Conservation (phyloP, 192 early-diverging fungal genomes). For the Coemansia sp. region DNA sequence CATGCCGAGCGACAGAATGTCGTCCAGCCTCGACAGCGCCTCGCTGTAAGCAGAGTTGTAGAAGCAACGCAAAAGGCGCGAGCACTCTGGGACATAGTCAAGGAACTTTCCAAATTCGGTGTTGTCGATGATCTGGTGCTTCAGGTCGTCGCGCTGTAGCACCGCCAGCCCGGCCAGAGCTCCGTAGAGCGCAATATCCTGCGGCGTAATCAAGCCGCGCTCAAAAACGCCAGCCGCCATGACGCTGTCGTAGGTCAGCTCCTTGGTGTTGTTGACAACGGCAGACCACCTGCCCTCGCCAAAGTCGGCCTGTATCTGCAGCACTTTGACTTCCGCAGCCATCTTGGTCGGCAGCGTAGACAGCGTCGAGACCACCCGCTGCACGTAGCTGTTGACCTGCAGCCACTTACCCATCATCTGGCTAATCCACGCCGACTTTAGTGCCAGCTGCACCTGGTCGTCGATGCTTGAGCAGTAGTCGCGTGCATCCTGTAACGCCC, state of each 20-base stretch:
- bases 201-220: slow-evolving; percentile 9
- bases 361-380: slow-evolving; percentile 18
- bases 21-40: slow-evolving; percentile 20
- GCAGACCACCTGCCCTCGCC: slow-evolving; percentile 32
- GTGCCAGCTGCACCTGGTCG: slow-evolving; percentile 23
- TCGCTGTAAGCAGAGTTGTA: slow-evolving; percentile 28
- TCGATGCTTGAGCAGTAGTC: slow-evolving; percentile 15
- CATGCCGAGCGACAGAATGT: slow-evolving; percentile 24
- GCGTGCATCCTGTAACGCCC: slow-evolving; percentile 28
- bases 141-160: slow-evolving; percentile 26
- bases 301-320: slow-evolving; percentile 26
- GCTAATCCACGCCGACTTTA: slow-evolving; percentile 17
- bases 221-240: slow-evolving; percentile 7
- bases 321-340: slow-evolving; percentile 11
- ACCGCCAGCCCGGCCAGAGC: slow-evolving; percentile 34
- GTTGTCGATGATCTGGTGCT: slow-evolving; percentile 20
- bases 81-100: slow-evolving; percentile 42
- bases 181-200: slow-evolving; percentile 46
- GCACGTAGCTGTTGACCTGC: slow-evolving; percentile 29
- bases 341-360: slow-evolving; percentile 1
- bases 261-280: slow-evolving; percentile 3
- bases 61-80: slow-evolving; percentile 27
- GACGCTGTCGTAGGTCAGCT: slow-evolving; percentile 6
- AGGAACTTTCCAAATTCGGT: slow-evolving; percentile 34
- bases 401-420: slow-evolving; percentile 27